Evolutionary conservation across 2,329 filamentous ascomycete species (phyloP).

Genomic region (Calycina herbarum): DNA sequence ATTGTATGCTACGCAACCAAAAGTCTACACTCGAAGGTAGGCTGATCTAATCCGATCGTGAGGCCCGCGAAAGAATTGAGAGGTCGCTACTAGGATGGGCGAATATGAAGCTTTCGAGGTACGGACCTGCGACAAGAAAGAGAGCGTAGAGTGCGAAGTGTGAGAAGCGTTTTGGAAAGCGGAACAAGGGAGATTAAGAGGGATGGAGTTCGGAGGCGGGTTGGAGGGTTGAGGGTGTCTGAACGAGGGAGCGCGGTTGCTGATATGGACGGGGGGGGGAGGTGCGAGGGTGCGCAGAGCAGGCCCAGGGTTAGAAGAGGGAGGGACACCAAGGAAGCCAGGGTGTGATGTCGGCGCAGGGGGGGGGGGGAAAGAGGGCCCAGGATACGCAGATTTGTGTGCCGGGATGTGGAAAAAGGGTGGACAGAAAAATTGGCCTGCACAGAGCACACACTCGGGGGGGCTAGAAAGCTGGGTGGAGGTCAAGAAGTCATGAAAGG

Average conservation of each 20-base stretch:
- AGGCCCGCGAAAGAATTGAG: background rate
- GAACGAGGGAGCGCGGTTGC: slow-evolving; percentile 12
- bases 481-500: background rate
- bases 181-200: slow-evolving; percentile 36
- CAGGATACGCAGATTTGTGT: too few relatives aligned
- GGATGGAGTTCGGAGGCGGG: slow-evolving; percentile 15
- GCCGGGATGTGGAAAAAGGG: background rate
- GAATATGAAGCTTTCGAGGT: slow-evolving; percentile 36
- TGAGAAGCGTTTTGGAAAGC: slow-evolving; percentile 36
- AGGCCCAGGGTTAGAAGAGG: background rate
- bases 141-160: slow-evolving; percentile 35
- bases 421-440: background rate
- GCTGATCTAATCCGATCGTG: slow-evolving; percentile 1
- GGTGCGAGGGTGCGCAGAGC: background rate
- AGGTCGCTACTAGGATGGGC: slow-evolving; percentile 22
- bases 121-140: slow-evolving; percentile 39
- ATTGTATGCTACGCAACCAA: background rate
- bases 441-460: background rate
- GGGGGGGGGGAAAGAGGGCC: background rate
- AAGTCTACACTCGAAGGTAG: background rate
- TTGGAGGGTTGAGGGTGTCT: background rate
- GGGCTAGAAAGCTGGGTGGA: too few relatives aligned
- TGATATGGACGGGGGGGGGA: background rate
- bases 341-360: background rate
- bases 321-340: background rate